These are phyloP conservation scores for Quillaja saponaria DNA, from an alignment of 306 rosid species.

Conservation along the genomic window DNA sequence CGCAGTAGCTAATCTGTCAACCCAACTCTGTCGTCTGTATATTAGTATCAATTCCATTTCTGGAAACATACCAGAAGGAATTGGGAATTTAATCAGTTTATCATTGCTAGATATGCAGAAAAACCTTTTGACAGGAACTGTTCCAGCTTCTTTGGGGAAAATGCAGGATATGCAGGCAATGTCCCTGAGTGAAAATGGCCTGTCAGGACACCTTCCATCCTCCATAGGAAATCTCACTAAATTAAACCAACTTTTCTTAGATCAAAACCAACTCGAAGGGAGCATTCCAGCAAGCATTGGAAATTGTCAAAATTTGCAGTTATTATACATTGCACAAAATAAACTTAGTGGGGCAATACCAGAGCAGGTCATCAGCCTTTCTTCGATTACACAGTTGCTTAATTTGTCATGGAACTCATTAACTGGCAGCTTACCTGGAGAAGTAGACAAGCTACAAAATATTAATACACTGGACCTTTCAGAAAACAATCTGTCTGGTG, in stretches of 20 bases:
- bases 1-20: conserved; percentile 31
- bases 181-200: background rate
- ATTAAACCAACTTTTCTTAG: background rate
- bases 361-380: conserved; percentile 7
- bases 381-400: background rate
- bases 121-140: conserved; percentile 24
- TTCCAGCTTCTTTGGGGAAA: conserved; percentile 26
- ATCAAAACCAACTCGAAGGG: conserved; percentile 21
- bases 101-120: background rate
- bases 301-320: background rate
- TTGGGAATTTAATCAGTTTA: conserved; percentile 22
- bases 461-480: conserved; percentile 4
- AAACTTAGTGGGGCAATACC: conserved; percentile 26
- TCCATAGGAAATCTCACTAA: conserved; percentile 29
- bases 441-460: background rate
- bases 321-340: background rate
- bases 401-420: background rate
- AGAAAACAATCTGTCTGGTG: conserved; percentile 13
- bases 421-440: background rate
- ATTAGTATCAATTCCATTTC: conserved; percentile 17
- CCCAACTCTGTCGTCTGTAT: background rate
- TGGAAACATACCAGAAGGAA: conserved; percentile 29
- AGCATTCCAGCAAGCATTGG: conserved; percentile 11
- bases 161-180: background rate
- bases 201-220: conserved; percentile 31